These are phyloP conservation scores for Sphagnum tenellum DNA, from an alignment of 225 moss, liverwort and hornwort species.

Conservation along the genomic window DNA sequence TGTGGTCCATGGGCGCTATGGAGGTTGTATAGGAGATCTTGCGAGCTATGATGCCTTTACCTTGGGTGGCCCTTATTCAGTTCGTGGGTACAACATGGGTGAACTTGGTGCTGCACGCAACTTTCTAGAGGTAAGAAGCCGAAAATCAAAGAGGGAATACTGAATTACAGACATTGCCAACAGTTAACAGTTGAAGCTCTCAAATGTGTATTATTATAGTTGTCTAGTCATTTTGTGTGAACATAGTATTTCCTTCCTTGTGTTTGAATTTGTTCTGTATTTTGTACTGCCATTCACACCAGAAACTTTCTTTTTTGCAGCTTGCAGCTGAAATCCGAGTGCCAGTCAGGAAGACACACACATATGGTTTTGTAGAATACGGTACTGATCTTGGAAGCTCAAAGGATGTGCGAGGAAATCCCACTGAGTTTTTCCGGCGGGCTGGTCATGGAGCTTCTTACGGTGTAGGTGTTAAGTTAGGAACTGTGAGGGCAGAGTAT, in stretches of 20 bases:
- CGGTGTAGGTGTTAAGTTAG: constrained; percentile 73
- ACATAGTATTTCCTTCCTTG: neutral
- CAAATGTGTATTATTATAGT: neutral
- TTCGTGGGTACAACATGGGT: constrained; percentile 89
- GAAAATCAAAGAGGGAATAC: too few relatives aligned
- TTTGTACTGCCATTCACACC: neutral
- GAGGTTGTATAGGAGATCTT: constrained; percentile 85
- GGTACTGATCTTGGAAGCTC: constrained; percentile 84
- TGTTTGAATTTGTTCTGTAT: neutral
- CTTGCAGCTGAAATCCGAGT: constrained; percentile 69
- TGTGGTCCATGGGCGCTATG: constrained; percentile 78
- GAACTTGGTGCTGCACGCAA: constrained; percentile 86
- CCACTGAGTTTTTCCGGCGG: constrained; percentile 78
- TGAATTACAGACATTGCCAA: too few relatives aligned
- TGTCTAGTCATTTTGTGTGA: neutral
- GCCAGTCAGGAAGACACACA: constrained; percentile 69
- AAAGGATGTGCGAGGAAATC: constrained; percentile 90
- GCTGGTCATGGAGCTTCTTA: constrained; percentile 73
- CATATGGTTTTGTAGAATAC: constrained; percentile 77
- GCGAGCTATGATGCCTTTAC: constrained; percentile 90
- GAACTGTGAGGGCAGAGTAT: constrained; percentile 81
- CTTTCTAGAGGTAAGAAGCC: constrained; percentile 41
- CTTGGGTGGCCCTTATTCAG: constrained; percentile 82
- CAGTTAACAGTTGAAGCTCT: neutral
- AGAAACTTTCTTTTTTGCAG: constrained; percentile 18